Evolutionary conservation across 768 basidiomycete genomes (phyloP).

Genomic region (Lyophyllum atratum): DNA sequence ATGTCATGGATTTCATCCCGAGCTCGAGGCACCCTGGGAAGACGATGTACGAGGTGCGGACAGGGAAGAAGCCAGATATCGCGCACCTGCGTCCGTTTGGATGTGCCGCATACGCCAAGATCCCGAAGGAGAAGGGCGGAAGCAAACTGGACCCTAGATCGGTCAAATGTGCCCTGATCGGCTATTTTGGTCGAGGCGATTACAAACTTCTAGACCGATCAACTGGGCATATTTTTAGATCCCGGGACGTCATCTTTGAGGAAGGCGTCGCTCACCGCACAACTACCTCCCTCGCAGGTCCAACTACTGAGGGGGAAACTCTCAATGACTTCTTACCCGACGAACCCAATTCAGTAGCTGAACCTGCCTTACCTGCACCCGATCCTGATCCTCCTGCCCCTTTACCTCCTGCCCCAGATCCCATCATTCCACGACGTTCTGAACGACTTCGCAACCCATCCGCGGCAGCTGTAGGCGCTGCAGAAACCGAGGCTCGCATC

Average conservation of each 20-base stretch:
- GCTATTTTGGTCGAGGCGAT: slow-evolving; percentile 20
- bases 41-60: slow-evolving; percentile 18
- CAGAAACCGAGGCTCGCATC: not conserved
- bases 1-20: not conserved
- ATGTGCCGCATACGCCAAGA: slow-evolving; percentile 13
- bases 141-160: slow-evolving; percentile 11
- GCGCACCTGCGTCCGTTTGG: slow-evolving; percentile 21
- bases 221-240: slow-evolving; percentile 11
- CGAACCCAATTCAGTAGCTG: too few species aligned
- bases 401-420: not conserved
- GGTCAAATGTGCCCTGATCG: slow-evolving; percentile 19
- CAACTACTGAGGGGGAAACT: not conserved
- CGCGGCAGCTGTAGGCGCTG: not conserved
- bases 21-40: slow-evolving; percentile 10
- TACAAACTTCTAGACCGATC: slow-evolving; percentile 21
- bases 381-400: not conserved
- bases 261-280: slow-evolving; percentile 17
- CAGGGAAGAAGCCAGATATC: slow-evolving; percentile 22
- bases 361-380: not conserved
- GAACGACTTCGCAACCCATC: not conserved
- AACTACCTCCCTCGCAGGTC: not conserved
- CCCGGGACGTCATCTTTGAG: slow-evolving; percentile 26
- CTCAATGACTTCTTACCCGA: too few species aligned
- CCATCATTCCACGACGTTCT: not conserved
- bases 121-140: not conserved